Base-by-base conservation (phyloP, 2,329 filamentous ascomycete species). In the Arthrobotrys sphaeroides region DNA sequence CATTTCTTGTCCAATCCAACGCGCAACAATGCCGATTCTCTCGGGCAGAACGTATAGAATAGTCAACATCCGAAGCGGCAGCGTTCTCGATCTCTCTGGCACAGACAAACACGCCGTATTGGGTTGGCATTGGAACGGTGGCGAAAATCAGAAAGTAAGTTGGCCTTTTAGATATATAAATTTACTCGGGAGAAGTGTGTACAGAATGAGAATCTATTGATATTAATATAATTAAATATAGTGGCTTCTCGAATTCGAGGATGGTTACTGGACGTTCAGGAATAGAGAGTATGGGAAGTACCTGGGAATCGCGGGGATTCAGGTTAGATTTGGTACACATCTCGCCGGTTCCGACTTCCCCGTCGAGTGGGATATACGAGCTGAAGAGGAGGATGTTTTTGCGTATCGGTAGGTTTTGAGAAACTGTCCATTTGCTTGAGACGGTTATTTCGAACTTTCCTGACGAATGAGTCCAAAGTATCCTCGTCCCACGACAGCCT, bases 141-240 rank as follows among this genome's bases (percentile, higher is more conserved):
- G 51, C 0, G n/a, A 59, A 2, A 68, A 68, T 24, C 64, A 68
- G n/a, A 45, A 59, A 28, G 64, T 68, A 47, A 36, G n/a, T n/a
- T n/a, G n/a, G n/a, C n/a, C n/a, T n/a, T n/a, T n/a, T n/a, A n/a
- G n/a, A n/a, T n/a, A n/a, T n/a, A n/a, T n/a, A n/a, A n/a, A n/a
- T n/a, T n/a, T n/a, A n/a, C n/a, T n/a, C n/a, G n/a, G n/a, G n/a
- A n/a, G n/a, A n/a, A n/a, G n/a, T n/a, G n/a, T n/a, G n/a, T n/a
- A n/a, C n/a, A n/a, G n/a, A n/a, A n/a, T n/a, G n/a, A n/a, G n/a
- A n/a, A n/a, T n/a, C n/a, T n/a, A n/a, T n/a, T 33, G 28, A 33
- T 10, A 18, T n/a, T 1, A 51, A 31, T 31, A 12, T 43, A n/a
- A 43, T 43, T 28, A 7, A 3, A 22, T 5, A n/a, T 45, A 68